Conservation (phyloP, 371 early-diverging fungal genomes). For the Mortierella sp. region DNA sequence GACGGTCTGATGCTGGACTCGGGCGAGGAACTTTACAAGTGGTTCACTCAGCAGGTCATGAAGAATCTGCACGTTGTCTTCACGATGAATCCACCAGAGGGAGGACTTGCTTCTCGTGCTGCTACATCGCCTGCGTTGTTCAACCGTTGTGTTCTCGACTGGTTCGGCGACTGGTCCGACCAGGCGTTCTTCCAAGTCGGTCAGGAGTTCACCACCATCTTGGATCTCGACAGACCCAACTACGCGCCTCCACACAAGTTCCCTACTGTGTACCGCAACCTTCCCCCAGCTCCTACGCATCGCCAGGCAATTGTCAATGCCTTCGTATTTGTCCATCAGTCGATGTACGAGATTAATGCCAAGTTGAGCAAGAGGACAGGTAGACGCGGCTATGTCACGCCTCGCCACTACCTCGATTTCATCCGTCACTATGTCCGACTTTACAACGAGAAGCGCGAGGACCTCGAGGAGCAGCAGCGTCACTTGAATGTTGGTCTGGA, state of each 20-base stretch:
- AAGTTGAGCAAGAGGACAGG: conserved; percentile 88
- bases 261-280: conserved; percentile 83
- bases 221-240: conserved; percentile 86
- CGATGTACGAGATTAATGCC: conserved; percentile 87
- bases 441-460: conserved; percentile 93
- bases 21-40: conserved; percentile 94
- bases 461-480: conserved; percentile 97
- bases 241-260: conserved; percentile 79
- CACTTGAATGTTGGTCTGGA: conserved; percentile 98
- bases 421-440: conserved; percentile 93
- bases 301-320: conserved; percentile 91
- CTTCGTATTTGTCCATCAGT: conserved; percentile 93
- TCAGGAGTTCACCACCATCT: conserved; percentile 89
- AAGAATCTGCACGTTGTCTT: conserved; percentile 98
- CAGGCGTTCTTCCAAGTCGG: conserved; percentile 98
- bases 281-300: conserved; percentile 80
- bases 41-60: conserved; percentile 98
- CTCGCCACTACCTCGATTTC: conserved; percentile 98
- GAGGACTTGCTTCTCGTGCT: conserved; percentile 91
- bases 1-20: conserved; percentile 96
- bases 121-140: conserved; percentile 99
- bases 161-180: conserved; percentile 99
- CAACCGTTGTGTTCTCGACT: conserved; percentile 99
- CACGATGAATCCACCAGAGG: conserved; percentile 99
- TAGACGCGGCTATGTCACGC: conserved; percentile 88